Evolutionary conservation across 495 filamentous ascomycete genomes (phyloP).

Genomic region (Daldinia childiae): DNA sequence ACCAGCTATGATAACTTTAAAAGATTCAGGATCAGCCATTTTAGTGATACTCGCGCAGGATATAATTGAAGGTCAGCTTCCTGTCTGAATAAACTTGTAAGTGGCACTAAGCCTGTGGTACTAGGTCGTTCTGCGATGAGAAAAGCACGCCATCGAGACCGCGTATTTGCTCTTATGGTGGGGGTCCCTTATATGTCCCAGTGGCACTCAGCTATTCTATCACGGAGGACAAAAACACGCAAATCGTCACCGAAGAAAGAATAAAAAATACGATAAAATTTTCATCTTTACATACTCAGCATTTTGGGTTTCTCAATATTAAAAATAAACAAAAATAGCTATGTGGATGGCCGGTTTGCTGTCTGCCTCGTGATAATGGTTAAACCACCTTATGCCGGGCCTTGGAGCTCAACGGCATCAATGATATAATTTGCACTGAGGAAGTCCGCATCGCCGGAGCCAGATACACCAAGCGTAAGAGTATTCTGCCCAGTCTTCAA

Average conservation of each 20-base stretch:
- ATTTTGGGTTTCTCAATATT: too few species aligned
- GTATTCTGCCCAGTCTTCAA: constrained; percentile 65
- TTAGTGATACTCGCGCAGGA: not conserved
- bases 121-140: not conserved
- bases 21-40: constrained; percentile 12
- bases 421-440: constrained; percentile 67
- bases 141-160: not conserved
- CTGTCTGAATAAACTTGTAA: not conserved
- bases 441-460: constrained; percentile 60
- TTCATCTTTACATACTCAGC: too few species aligned
- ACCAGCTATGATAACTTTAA: constrained; percentile 61
- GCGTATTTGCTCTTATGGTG: not conserved
- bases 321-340: too few species aligned
- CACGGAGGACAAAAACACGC: too few species aligned
- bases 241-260: too few species aligned
- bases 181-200: too few species aligned
- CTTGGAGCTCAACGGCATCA: constrained; percentile 60
- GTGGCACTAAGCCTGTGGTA: not conserved
- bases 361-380: not conserved
- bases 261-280: too few species aligned
- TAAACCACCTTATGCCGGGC: constrained; percentile 24
- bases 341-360: not conserved
- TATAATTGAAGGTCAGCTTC: not conserved
- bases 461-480: constrained; percentile 63
- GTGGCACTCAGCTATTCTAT: too few species aligned